Evolutionary conservation across 768 basidiomycete genomes (phyloP), one percentile per base, ranked within the genome.

Genomic region (Russula sp.): DNA sequence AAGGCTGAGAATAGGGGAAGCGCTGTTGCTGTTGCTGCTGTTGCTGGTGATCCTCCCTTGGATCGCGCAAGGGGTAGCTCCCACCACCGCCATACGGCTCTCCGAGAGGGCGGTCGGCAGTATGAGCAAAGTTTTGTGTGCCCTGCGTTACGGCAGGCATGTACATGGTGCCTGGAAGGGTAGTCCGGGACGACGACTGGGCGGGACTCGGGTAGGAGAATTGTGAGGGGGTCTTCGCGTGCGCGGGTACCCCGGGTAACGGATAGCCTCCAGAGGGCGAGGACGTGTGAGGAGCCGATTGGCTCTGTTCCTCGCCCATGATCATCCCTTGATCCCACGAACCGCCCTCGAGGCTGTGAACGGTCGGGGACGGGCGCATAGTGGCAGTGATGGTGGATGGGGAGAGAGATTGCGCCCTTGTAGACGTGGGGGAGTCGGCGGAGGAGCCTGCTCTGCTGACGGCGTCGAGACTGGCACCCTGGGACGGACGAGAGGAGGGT

Each of bases 321-420:
- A 86, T 75, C 63, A 68, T 68, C 2, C 78, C 73, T 36, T 85
- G 80, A 47, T 82, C 79, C 86, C 86, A 87, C 57, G 75, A 71
- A 53, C 74, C 68, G 75, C 72, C 65, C 82, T 81, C 54, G 81
- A 78, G 57, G 80, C 78, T 49, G 76, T 68, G 68, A 63, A 64
- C 66, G 35, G 67, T 61, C n/a, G 60, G 48, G 14, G 68, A 70
- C 64, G 71, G 69, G 66, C 74, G 74, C 62, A 80, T 74, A 1
- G 81, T 76, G 53, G 79, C 77, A 4, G 83, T 76, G 20, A 82
- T 74, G 35, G 77, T 76, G 20, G 79, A 75, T n/a, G 88, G 87
- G 5, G 87, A 87, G 41, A 79, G 72, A 18, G 87, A 88, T 66
- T 84, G 83, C 20, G 79, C 78, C 59, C 85, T 78, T 5, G 70